Evolutionary conservation across 1,139 yeast genomes (phyloP).

Genomic region (Yamadazyma spencermartinsiae): DNA sequence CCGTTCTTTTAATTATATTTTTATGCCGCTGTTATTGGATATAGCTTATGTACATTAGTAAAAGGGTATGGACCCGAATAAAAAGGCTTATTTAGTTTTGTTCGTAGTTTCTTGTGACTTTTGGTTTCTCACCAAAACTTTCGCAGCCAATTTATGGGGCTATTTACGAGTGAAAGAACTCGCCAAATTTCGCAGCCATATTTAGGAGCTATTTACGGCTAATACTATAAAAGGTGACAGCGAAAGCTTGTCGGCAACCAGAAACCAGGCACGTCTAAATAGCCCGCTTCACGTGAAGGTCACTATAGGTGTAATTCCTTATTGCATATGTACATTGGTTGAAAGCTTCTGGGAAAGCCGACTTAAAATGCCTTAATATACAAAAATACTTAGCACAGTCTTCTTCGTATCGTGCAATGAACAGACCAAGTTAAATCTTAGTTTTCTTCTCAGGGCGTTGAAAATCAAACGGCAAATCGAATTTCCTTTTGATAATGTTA

Average conservation of each 20-base stretch:
- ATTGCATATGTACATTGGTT: slow-evolving; percentile 5
- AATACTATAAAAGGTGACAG: too few relatives aligned
- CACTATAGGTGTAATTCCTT: background rate
- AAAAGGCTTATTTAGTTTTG: too few relatives aligned
- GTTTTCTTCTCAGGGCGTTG: slow-evolving; percentile 1
- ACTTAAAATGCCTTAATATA: slow-evolving; percentile 3
- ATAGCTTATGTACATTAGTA: slow-evolving; percentile 6
- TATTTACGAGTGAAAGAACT: too few relatives aligned
- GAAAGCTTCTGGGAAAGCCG: slow-evolving; percentile 5
- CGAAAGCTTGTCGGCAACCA: too few relatives aligned
- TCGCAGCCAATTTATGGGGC: too few relatives aligned
- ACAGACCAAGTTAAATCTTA: background rate
- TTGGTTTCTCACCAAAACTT: too few relatives aligned
- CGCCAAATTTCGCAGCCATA: too few relatives aligned
- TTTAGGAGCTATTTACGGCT: too few relatives aligned
- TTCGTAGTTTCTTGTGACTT: too few relatives aligned
- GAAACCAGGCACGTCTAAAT: too few relatives aligned
- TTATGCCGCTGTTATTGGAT: background rate
- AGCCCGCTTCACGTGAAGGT: too few relatives aligned
- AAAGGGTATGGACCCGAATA: too few relatives aligned
- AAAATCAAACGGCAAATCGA: slow-evolving; percentile 21
- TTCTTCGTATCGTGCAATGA: background rate
- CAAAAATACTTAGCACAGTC: slow-evolving; percentile 1
- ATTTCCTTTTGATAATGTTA: slow-evolving; percentile 55
- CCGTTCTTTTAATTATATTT: background rate